Conservation (phyloP, 257 asterid genomes). For the Catharanthus roseus region DNA sequence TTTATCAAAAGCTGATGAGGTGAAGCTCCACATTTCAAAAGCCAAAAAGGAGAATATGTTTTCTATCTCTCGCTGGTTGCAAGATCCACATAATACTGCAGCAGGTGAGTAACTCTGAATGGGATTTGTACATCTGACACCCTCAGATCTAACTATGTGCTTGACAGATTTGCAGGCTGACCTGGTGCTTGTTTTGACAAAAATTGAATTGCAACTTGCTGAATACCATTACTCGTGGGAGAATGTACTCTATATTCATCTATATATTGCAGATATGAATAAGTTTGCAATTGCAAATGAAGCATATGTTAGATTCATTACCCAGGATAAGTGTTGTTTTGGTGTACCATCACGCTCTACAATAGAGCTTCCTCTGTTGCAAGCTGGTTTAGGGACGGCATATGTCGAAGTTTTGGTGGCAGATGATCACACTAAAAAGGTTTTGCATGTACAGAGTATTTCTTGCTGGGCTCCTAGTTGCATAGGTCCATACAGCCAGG, state of each 20-base stretch:
- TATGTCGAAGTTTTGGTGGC: constrained; percentile 87
- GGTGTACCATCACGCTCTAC: constrained; percentile 99
- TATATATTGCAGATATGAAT: constrained; percentile 73
- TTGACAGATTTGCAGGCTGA: constrained; percentile 64
- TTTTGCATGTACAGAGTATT: constrained; percentile 93
- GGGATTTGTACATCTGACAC: constrained; percentile 11
- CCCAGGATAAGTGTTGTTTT: constrained; percentile 80
- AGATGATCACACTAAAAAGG: constrained; percentile 59
- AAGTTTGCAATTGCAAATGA: constrained; percentile 69
- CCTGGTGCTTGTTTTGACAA: constrained; percentile 54
- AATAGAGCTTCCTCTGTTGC: constrained; percentile 76
- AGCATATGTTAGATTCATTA: constrained; percentile 70
- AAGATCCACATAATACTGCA: constrained; percentile 49
- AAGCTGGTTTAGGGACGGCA: constrained; percentile 80
- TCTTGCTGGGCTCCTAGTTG: constrained; percentile 99
- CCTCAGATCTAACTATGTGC: constrained; percentile 16
- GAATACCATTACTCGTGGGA: constrained; percentile 75
- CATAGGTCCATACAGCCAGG: constrained; percentile 99
- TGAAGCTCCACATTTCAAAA: constrained; percentile 43
- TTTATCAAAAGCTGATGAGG: constrained; percentile 28
- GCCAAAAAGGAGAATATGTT: constrained; percentile 49
- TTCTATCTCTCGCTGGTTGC: constrained; percentile 79
- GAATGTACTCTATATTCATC: constrained; percentile 79
- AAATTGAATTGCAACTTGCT: constrained; percentile 52
- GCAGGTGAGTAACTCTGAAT: constrained; percentile 42